phyloP scores from a whole-genome alignment of 331 rosid species.

The Pyrus hybrid region DNA sequence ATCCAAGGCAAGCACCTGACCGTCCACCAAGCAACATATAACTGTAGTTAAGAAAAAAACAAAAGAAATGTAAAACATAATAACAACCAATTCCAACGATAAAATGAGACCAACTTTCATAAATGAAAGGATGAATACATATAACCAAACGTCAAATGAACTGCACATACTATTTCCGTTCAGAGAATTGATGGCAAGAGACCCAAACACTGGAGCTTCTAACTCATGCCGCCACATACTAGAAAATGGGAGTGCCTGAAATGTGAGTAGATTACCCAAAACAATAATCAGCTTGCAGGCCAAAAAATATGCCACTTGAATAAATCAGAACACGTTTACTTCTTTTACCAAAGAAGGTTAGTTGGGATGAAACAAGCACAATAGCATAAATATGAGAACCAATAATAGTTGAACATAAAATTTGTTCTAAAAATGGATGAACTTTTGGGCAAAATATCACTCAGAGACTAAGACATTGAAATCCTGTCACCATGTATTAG shows the following conservation, averaged over 20 bases:
- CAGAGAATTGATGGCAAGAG: slow-evolving; percentile 43
- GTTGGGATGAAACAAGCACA: background rate
- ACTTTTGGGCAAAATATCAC: background rate
- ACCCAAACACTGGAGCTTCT: slow-evolving; percentile 80
- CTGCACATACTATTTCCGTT: slow-evolving; percentile 48
- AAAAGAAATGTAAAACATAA: background rate
- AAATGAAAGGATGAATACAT: slow-evolving; percentile 3
- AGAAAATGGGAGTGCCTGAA: slow-evolving; percentile 57
- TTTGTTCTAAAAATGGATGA: no score
- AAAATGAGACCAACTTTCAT: background rate
- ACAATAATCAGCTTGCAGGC: background rate
- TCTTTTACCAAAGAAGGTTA: background rate
- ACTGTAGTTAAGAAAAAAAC: slow-evolving; percentile 33
- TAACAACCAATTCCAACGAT: background rate
- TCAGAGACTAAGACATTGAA: background rate
- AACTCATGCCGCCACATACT: slow-evolving; percentile 56
- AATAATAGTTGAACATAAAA: background rate
- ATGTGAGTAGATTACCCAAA: background rate
- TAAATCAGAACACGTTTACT: background rate
- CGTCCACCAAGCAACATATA: slow-evolving; percentile 86
- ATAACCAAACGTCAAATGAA: slow-evolving; percentile 14
- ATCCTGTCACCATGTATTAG: background rate
- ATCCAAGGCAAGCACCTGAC: slow-evolving; percentile 66
- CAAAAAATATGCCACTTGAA: background rate
- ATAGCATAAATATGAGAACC: background rate